Evolutionary conservation across 768 basidiomycete genomes (phyloP), one percentile per base, ranked within the genome.

Genomic region (Tulasnella sp.): DNA sequence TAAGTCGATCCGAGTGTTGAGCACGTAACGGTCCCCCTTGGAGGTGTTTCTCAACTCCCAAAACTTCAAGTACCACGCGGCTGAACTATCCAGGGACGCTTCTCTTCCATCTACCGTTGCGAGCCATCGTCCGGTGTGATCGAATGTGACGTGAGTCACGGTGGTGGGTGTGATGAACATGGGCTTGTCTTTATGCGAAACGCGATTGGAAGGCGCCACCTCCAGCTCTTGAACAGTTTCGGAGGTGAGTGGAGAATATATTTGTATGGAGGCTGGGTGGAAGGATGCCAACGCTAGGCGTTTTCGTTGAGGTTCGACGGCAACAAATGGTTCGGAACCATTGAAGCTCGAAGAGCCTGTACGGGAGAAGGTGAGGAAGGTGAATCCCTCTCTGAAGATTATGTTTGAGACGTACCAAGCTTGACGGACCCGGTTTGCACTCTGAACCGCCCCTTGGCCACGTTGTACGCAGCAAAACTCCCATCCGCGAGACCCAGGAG

Each of bases 241-340:
- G 37, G 91, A 91, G 2, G 88, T 86, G 9, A 86, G 82, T 1
- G 92, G 92, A 22, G 93, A 91, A 84, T 93, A 96, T 34, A 92
- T 89, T 84, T 99, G 97, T 52, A 99, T 85, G n/a, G 95, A 93
- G 2, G 96, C 96, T 0, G 95, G 93, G 81, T 99, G 96, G 0
- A 96, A 96, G 2, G 97, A 95, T 0, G 95, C 94, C 19, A 99
- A 86, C 79, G 98, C 87, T 77, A 99, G 85, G 6, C 69, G 40
- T 9, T 45, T 93, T 89, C 38, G 90, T 88, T 4, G 94, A 91
- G 6, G 85, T 83, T 2, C 86, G 83, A 82, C 98, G 96, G 92
- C 91, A 36, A 97, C 87, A 71, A 70, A 19, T 5, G 42, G 25
- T 36, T 74, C 67, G 39, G 9, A 67, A 25, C 40, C 52, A 25